phyloP scores from a whole-genome alignment of 2,329 filamentous ascomycete species.

The Colletotrichum agaves region DNA sequence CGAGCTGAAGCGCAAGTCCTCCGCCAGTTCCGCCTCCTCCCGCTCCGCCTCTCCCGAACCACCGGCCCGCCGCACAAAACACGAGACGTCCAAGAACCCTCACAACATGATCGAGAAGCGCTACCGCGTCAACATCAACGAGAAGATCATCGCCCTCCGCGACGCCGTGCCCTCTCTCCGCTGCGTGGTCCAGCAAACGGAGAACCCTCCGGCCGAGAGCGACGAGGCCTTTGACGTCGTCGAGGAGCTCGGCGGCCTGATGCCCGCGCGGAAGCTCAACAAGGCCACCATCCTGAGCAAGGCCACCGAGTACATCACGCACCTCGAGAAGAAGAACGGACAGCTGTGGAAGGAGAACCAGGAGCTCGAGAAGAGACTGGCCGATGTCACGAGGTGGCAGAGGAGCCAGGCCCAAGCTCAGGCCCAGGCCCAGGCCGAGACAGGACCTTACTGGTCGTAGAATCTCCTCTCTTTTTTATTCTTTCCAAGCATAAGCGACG shows the following conservation, averaged over 20 bases:
- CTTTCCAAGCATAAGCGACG: not conserved
- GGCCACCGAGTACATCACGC: conserved; percentile 51
- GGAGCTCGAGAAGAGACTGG: conserved; percentile 44
- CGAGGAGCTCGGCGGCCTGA: conserved; percentile 45
- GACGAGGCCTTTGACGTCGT: conserved; percentile 40
- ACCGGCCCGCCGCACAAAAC: conserved; percentile 44
- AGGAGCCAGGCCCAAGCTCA: too few species aligned
- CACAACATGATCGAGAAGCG: conserved; percentile 90
- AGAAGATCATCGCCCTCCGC: conserved; percentile 81
- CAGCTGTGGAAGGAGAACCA: conserved; percentile 47
- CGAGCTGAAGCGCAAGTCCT: conserved; percentile 47
- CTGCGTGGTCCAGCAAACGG: conserved; percentile 47
- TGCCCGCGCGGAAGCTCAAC: conserved; percentile 53
- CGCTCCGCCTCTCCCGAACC: conserved; percentile 54
- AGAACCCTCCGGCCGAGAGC: conserved; percentile 42
- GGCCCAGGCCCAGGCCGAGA: conserved; percentile 21
- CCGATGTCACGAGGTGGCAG: conserved; percentile 34
- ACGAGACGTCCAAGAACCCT: conserved; percentile 74
- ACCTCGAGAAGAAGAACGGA: conserved; percentile 50
- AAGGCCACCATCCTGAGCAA: conserved; percentile 56
- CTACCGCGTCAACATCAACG: conserved; percentile 85
- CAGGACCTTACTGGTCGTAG: conserved; percentile 20
- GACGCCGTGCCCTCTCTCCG: conserved; percentile 71
- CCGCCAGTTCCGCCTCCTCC: conserved; percentile 44
- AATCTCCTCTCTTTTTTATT: not conserved